Base-by-base conservation (phyloP, 306 rosid genomes). In the Mimosa pudica region DNA sequence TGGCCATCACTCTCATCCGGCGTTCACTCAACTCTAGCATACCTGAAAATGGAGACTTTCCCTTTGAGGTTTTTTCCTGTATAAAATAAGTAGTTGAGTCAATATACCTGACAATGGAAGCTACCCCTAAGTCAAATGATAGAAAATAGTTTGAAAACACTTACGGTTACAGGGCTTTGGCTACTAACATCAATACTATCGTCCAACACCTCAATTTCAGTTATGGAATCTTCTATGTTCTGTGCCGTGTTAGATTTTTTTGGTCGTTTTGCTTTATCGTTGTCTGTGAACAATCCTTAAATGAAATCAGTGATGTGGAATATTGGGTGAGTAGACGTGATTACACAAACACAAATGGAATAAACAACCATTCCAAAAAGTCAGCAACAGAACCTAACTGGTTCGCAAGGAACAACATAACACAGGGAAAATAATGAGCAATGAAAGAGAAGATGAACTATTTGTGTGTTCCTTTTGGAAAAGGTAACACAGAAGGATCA, bases 1-100 rank as follows among this genome's bases (percentile, higher is more conserved):
- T 75, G 36, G 68, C 83, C 91, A 81, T 86, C 83, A 84, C 88
- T 86, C 67, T 86, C 66, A 74, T 58, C 79, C 86, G 82, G 71
- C 86, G 83, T 1, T 74, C 82, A 65, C 86, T 82, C 2, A 49
- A 71, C 35, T 82, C 88, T 79, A 33, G 30, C 30, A 24, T 24
- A 24, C 30, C 30, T 24, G 30, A 24, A 24, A 24, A 24, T 24
- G 30, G 84, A 17, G 73, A 74, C 48, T 71, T 57, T 54, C 62
- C 72, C 54, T 35, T 33, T 1, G 74, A 60, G 5, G 30, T 41
- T 51, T 24, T 41, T 70, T 75, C 86, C 86, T 82, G 63, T 2
- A 44, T 10, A 10, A 10, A 17, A 7, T 10, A 42, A 18, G 11
- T 6, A 33, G 33, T 14, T 16, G 35, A 45, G 49, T 36, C 76